These are phyloP conservation scores for Solanum hybrid DNA, from an alignment of 305 asterid genomes.

Conservation along the genomic window DNA sequence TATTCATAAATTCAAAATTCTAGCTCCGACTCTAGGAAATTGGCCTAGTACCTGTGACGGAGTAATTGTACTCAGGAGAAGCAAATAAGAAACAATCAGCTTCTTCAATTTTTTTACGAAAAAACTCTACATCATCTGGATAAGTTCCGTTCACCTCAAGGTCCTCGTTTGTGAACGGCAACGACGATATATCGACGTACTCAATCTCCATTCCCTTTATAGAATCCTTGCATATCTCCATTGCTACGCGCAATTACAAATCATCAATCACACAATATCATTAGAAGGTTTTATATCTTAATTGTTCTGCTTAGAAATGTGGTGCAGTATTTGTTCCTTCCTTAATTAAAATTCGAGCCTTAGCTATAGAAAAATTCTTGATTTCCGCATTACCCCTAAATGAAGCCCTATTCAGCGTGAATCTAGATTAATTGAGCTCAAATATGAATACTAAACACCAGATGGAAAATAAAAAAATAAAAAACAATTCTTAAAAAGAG, in stretches of 20 bases:
- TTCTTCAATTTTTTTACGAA: constrained; percentile 59
- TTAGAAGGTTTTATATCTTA: neutral
- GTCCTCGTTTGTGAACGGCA: constrained; percentile 72
- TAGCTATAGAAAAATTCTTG: neutral
- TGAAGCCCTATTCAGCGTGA: no score
- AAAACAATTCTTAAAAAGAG: neutral
- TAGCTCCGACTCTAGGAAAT: neutral
- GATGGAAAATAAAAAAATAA: no score
- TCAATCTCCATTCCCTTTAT: constrained; percentile 57
- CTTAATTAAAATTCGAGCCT: no score
- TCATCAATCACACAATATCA: neutral
- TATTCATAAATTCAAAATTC: neutral
- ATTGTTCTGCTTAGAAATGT: neutral
- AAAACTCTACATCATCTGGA: constrained; percentile 63
- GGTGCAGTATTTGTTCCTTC: neutral
- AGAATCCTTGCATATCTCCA: constrained; percentile 44
- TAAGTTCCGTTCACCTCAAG: constrained; percentile 69
- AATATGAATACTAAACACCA: no score
- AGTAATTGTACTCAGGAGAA: constrained; percentile 85
- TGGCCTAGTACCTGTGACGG: constrained; percentile 47
- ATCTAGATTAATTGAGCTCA: neutral
- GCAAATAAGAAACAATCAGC: constrained; percentile 73
- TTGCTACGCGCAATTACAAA: constrained; percentile 25
- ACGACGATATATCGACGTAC: constrained; percentile 55
- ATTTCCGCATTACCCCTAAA: neutral